Evolutionary conservation across 2,329 filamentous ascomycete genomes (phyloP), one percentile per base, ranked within the genome.

Genomic region (Acrocalymma vagum): DNA sequence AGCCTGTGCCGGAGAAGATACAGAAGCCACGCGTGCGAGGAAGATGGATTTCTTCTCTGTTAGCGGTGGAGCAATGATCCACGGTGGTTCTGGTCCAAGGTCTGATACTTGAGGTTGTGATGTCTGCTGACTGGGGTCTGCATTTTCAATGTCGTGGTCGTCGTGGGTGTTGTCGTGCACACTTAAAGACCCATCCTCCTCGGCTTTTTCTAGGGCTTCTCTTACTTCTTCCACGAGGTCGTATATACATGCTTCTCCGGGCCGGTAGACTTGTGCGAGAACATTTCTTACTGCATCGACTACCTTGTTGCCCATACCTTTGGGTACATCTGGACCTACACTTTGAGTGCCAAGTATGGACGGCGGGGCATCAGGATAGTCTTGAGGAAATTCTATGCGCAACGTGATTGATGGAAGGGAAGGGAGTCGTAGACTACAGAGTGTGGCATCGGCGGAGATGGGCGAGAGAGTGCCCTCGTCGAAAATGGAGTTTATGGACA

Each of bases 11-110:
- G 88, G 82, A 4, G 86, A 88, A 0, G 78, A 74, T 2, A 95
- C 90, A 3, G 71, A 72, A 0, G 88, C 87, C 23, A 83, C 86
- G 23, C 91, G 85, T 2, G 88, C 94, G 29, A 97, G 60, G 65
- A 99, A 99, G 1, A 89, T 84, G 0, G 91, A 96, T 64, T 90
- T 95, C 65, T 89, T 86, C 69, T 96, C 92, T 1, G 83, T 80
- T 6, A 94, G 72, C 0, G 84, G 78, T 4, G 88, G 84, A 1
- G 90, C 95, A 1, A 92, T 53, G 1, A 78, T 78, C 94, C 94
- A 99, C 0, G 74, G 69, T 3, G 82, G 82, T 16, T 79, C 75
- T 17, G 69, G 61, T 9, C 65, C 65, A 23, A 65, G 40, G 39
- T 67, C 56, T 34, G 51, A 29, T n/a, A n/a, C n/a, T n/a, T n/a